Evolutionary conservation across 2,329 filamentous ascomycete species (phyloP).

Genomic region (Colletotrichum euphorbiae): DNA sequence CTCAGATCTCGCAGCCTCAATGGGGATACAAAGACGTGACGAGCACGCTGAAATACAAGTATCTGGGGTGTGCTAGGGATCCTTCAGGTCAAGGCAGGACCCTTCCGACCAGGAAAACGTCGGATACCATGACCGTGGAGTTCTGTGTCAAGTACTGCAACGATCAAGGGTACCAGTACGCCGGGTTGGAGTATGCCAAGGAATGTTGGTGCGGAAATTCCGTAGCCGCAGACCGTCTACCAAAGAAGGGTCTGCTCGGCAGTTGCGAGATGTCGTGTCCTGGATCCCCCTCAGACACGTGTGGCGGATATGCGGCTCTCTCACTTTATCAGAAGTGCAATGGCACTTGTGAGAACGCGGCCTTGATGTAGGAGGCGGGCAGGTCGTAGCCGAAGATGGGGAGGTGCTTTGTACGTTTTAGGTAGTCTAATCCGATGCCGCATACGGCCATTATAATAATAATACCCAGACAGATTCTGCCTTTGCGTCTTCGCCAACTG

Average conservation of each 20-base stretch:
- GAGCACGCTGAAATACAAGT: slow-evolving; percentile 57
- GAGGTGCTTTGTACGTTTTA: slow-evolving; percentile 1
- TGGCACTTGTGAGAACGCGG: slow-evolving; percentile 45
- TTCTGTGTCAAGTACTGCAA: slow-evolving; percentile 49
- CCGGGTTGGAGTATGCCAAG: slow-evolving; percentile 52
- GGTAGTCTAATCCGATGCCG: slow-evolving; percentile 4
- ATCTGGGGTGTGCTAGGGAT: slow-evolving; percentile 62
- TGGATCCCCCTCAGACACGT: slow-evolving; percentile 33
- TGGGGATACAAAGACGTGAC: slow-evolving; percentile 59
- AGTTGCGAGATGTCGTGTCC: slow-evolving; percentile 49
- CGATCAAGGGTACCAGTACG: slow-evolving; percentile 46
- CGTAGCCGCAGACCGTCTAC: slow-evolving; percentile 43
- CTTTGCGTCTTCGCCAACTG: background rate
- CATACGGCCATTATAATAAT: background rate
- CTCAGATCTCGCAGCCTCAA: slow-evolving; percentile 51
- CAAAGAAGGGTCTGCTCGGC: slow-evolving; percentile 55
- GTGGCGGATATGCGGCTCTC: slow-evolving; percentile 46
- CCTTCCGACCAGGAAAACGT: slow-evolving; percentile 45
- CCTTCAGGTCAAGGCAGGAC: slow-evolving; percentile 46
- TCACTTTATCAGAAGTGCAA: slow-evolving; percentile 52
- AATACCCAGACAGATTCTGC: background rate
- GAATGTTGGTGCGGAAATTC: slow-evolving; percentile 54
- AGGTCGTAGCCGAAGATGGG: slow-evolving; percentile 11
- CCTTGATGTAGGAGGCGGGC: slow-evolving; percentile 29
- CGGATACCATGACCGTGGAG: slow-evolving; percentile 50